Conservation (phyloP, 306 rosid species). For the Cucurbita maxima region DNA sequence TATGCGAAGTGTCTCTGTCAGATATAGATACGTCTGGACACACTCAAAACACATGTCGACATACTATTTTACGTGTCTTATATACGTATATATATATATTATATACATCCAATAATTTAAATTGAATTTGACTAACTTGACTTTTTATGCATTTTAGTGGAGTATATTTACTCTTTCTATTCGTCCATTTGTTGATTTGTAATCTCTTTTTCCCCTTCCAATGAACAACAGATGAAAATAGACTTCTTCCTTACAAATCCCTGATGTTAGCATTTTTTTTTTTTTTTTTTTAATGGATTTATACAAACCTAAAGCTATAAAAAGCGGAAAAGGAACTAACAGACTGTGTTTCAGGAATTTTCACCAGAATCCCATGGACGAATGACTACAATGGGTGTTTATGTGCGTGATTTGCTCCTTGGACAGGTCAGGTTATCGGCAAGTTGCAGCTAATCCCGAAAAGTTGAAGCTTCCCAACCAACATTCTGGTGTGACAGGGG, state of each 20-base stretch:
- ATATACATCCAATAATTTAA: no score
- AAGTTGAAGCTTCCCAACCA: constrained; percentile 71
- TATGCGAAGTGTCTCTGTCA: no score
- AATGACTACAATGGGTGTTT: constrained; percentile 90
- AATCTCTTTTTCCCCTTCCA: neutral
- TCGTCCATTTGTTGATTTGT: neutral
- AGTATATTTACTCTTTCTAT: neutral
- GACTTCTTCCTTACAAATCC: neutral
- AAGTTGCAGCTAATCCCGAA: constrained; percentile 62
- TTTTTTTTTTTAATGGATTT: neutral
- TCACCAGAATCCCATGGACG: constrained; percentile 96
- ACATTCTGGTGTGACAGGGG: constrained; percentile 78
- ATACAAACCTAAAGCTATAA: neutral
- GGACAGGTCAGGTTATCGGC: constrained; percentile 99
- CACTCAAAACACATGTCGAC: no score
- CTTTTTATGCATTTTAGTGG: no score
- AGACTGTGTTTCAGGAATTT: constrained; percentile 55
- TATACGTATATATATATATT: no score
- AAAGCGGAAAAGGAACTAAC: neutral
- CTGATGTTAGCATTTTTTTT: neutral
- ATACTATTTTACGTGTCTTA: no score
- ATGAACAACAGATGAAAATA: neutral
- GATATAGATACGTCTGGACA: no score
- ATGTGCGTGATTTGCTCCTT: constrained; percentile 91
- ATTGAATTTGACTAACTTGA: no score